Evolutionary conservation across 352 stramenopile genomes (phyloP).

Genomic region (Phytophthora gonapodyides): DNA sequence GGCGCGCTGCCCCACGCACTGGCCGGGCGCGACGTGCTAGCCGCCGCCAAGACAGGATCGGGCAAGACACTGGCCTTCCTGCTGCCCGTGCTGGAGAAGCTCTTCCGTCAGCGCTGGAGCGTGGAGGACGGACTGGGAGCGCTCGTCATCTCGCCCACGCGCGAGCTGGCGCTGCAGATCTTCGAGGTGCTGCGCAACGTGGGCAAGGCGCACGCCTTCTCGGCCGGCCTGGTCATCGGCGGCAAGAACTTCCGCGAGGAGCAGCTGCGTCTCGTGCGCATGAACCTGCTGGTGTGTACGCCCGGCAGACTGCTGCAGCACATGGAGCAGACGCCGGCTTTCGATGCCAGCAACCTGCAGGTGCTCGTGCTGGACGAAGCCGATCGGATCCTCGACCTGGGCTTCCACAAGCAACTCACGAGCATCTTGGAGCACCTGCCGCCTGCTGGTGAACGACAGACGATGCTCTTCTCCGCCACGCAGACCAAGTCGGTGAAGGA

Average conservation of each 20-base stretch:
- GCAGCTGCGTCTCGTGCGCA: conserved; percentile 93
- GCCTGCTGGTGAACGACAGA: conserved; percentile 85
- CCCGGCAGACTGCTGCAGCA: conserved; percentile 97
- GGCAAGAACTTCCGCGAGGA: conserved; percentile 96
- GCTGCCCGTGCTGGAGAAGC: conserved; percentile 88
- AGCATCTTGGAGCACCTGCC: conserved; percentile 97
- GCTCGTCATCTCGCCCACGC: conserved; percentile 97
- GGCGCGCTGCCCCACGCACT: conserved; percentile 88
- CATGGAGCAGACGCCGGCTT: conserved; percentile 98
- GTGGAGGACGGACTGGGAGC: conserved; percentile 95
- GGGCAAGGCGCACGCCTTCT: conserved; percentile 96
- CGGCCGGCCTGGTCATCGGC: conserved; percentile 96
- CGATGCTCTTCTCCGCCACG: conserved; percentile 97
- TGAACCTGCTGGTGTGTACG: conserved; percentile 98
- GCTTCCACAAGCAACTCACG: conserved; percentile 98
- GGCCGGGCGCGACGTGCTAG: conserved; percentile 90
- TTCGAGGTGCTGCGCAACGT: conserved; percentile 98
- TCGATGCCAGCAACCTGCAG: conserved; percentile 95
- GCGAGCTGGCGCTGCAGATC: conserved; percentile 99
- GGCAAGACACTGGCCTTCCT: conserved; percentile 95
- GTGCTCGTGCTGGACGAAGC: conserved; percentile 99
- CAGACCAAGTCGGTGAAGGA: conserved; percentile 98
- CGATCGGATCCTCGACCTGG: conserved; percentile 99
- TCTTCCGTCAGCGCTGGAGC: conserved; percentile 89
- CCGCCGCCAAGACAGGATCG: conserved; percentile 92